Percentiles rank a stretch among this genome's conserved stretches.
Evolutionary conservation across 345 rosid genomes (phyloP).

Genomic region (Sonneratia alba): DNA sequence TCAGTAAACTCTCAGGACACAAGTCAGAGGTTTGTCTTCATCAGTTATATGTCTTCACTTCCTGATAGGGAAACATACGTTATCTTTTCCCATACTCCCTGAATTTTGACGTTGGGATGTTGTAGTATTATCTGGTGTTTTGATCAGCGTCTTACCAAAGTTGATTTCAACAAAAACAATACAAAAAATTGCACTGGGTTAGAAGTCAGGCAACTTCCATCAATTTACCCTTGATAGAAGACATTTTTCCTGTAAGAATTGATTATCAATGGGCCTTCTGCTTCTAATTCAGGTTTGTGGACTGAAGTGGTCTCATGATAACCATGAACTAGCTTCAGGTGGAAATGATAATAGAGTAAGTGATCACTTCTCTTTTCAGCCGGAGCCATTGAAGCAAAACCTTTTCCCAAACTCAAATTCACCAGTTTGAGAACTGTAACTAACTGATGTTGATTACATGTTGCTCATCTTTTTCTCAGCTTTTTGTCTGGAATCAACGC

Average conservation of each 20-base stretch:
- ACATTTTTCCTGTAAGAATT: neutral
- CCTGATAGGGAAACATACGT: neutral
- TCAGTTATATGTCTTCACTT: neutral
- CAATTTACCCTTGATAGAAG: neutral
- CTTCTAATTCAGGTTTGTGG: slow-evolving; percentile 68
- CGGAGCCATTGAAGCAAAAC: neutral
- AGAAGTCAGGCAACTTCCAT: neutral
- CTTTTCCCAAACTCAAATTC: neutral
- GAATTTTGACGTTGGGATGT: neutral
- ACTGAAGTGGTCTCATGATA: slow-evolving; percentile 94
- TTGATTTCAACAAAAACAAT: neutral
- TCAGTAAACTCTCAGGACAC: slow-evolving; percentile 87
- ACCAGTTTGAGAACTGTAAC: neutral
- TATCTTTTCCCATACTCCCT: neutral
- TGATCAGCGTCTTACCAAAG: neutral
- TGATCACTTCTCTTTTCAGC: neutral
- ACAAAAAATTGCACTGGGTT: neutral
- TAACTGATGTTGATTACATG: neutral
- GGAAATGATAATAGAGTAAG: slow-evolving; percentile 94
- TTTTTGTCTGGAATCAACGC: slow-evolving; percentile 95
- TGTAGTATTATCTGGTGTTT: neutral
- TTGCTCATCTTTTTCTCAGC: slow-evolving; percentile 38
- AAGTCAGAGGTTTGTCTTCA: slow-evolving; percentile 66
- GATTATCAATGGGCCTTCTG: neutral
- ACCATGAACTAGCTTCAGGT: slow-evolving; percentile 95